Base-by-base conservation (phyloP, 2,329 filamentous ascomycete genomes). In the Verticillium nubilum region DNA sequence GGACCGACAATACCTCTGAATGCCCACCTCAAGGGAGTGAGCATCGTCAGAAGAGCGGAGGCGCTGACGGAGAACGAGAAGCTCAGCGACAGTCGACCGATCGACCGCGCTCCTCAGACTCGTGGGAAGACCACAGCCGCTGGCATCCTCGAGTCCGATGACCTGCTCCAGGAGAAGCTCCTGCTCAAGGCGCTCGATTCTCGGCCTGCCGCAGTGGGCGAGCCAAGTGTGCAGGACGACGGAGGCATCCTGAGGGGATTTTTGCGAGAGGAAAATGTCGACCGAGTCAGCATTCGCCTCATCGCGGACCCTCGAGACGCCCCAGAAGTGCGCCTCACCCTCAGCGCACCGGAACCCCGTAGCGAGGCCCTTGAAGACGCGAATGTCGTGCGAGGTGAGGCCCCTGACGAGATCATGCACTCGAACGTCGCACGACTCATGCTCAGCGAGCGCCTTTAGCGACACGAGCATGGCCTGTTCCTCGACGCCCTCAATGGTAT, bases 191-290 rank as follows among this genome's bases (percentile, higher is more conserved):
- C 73, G 67, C 33, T 70, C 65, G 12, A 68, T 62, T 1, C 74
- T 68, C 1, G 71, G 60, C 19, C 72, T 65, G 1, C 70, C 71
- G 52, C 70, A 67, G 58, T 75, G 74, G 5, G 74, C 74, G 13
- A 76, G 63, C 68, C 72, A 76, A 4, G 72, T 71, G 59, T 76
- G 74, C 12, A 76, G 60, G 9, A 58, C 42, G 17, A 53, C 50
- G 17, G 27, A 27, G 5, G 67, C 57, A 33, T 73, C 67, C 54
- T 69, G 69, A 1, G 70, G 69, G 7, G 67, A 66, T 25, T 70
- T 71, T 10, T 69, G 66, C 1, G 73, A 76, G 29, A 76, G 65
- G 60, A 70, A 75, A n/a, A 75, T 69, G 60, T 73, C 68, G 19
- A 73, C 60, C 23, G 61, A 27, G 15, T 35, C 57, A n/a, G 56